Evolutionary conservation across 352 stramenopile genomes (phyloP), one percentile per base, ranked within the genome.

Genomic region (Globisporangium nodosum): DNA sequence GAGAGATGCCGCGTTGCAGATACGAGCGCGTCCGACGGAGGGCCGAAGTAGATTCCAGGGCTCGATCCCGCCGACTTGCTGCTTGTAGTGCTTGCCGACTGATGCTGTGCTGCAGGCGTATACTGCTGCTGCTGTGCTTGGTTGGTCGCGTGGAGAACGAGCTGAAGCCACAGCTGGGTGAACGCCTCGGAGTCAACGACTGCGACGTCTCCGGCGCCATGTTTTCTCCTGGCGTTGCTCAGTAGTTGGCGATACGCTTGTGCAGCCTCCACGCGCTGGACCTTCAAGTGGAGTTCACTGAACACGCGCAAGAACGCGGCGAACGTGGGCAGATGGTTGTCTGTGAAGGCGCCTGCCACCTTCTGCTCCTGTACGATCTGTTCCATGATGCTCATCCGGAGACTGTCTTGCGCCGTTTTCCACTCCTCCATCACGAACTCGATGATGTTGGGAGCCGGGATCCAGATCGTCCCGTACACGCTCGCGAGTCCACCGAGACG

Each of bases 401-500:
- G 40, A 5, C 50, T 35, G 15, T 68, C 56, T 48, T 80, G 73
- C 11, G 40, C 59, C 0, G 54, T 43, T 31, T 66, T 71, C 69
- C 76, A 86, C 56, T 86, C 76, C 39, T 86, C 76, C 43, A 81
- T 59, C 16, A 76, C 59, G 20, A 81, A 63, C n/a, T 66, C 67
- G 11, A 86, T 58, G 21, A 86, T 52, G 45, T 60, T 73, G 58
- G 81, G 77, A 11, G 65, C 68, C 9, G 76, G 76, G 33, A 86
- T 79, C 73, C 76, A 83, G 20, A 83, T 70, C 3, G 76, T 55
- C 1, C 76, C 76, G 39, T 80, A 86, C 33, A 86, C 72, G 27
- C 72, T 80, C 7, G 71, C 65, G 37, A 86, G 69, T 0, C 73
- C 71, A 0, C 63, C 60, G 15, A 86, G 58, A 15, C 74, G 72